These are phyloP conservation scores for Xerocomus nothofagi DNA, from an alignment of 1,284 basidiomycete species.

Conservation along the genomic window DNA sequence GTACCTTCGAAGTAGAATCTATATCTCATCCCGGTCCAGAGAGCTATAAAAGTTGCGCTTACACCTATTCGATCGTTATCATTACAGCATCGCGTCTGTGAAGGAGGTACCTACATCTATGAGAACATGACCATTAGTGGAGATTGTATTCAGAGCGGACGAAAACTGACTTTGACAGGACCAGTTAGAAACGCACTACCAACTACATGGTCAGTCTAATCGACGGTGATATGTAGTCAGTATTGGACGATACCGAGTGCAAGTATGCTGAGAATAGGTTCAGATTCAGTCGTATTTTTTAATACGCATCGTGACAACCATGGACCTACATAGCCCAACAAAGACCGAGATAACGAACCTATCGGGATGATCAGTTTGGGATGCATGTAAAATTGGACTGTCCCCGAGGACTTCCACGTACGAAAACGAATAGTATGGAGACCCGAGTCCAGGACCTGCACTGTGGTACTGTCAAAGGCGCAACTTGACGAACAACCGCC, in stretches of 20 bases:
- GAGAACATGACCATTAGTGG: not conserved
- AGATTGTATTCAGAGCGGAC: not conserved
- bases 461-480: constrained; percentile 2
- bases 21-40: not conserved
- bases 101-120: constrained; percentile 4
- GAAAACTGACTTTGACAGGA: not conserved
- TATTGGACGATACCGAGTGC: constrained; percentile 5
- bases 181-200: constrained; percentile 10
- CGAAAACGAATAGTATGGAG: constrained; percentile 15
- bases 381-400: not conserved
- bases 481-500: too few species aligned
- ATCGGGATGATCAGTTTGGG: not conserved
- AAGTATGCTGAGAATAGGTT: not conserved
- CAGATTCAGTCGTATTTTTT: not conserved
- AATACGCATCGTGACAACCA: too few species aligned
- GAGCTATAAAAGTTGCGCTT: not conserved
- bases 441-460: constrained; percentile 16
- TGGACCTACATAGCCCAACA: constrained; percentile 11
- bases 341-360: constrained; percentile 23
- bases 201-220: not conserved
- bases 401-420: not conserved
- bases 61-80: constrained; percentile 9
- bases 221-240: not conserved
- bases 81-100: not conserved
- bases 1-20: constrained; percentile 2